phyloP scores from a whole-genome alignment of 116 monocot genomes.

The Zostera marina region DNA sequence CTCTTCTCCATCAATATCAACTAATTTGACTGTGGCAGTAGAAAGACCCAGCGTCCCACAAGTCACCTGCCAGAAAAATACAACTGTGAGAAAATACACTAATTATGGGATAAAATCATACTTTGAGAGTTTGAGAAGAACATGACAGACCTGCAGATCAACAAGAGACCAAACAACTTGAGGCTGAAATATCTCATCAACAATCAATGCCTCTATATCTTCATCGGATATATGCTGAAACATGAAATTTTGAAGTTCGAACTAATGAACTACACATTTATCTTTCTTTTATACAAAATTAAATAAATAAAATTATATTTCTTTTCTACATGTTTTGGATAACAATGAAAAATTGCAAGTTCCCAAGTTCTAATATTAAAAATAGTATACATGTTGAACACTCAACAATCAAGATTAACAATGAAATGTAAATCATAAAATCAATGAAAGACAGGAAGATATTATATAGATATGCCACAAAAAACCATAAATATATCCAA shows the following conservation, averaged over 20 bases:
- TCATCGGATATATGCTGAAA: conserved; percentile 64
- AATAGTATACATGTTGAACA: neutral
- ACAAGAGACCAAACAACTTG: conserved; percentile 64
- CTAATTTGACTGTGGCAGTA: conserved; percentile 66
- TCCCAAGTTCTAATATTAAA: neutral
- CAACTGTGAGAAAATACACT: neutral
- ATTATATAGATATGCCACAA: neutral
- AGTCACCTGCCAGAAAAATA: conserved; percentile 34
- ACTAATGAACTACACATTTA: neutral
- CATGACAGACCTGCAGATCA: conserved; percentile 53
- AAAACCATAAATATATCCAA: neutral
- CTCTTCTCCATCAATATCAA: conserved; percentile 40
- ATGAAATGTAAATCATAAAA: neutral
- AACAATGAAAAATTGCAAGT: neutral
- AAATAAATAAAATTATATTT: too few relatives aligned
- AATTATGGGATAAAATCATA: neutral
- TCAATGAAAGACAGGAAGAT: neutral
- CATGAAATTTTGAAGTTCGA: neutral
- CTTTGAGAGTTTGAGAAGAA: neutral
- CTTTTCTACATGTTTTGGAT: neutral
- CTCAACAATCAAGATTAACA: neutral
- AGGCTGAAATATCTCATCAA: conserved; percentile 78
- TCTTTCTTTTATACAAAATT: too few relatives aligned
- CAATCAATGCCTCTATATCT: conserved; percentile 72
- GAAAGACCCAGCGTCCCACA: conserved; percentile 75